A percentile compares a stretch with the other conserved stretches of the same genome.
Conservation (phyloP, 345 rosid genomes). For the Cardamine occulta region DNA sequence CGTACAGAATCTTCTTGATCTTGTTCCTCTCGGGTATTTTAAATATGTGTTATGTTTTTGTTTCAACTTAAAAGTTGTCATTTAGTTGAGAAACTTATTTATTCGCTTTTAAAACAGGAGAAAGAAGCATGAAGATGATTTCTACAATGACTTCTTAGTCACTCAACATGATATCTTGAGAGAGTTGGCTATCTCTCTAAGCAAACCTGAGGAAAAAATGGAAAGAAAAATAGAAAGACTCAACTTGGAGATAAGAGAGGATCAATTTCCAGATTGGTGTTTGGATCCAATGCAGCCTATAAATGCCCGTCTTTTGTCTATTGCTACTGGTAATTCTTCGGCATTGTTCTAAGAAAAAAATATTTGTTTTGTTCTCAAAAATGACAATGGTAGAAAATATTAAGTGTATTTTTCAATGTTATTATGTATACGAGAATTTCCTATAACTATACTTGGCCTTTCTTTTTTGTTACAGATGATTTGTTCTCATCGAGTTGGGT, state of each 20-base stretch:
- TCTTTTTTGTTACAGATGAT: constrained; percentile 53
- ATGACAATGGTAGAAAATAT: too few species aligned
- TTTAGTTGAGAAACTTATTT: constrained; percentile 19
- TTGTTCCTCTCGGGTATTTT: constrained; percentile 47
- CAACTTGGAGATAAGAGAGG: constrained; percentile 40
- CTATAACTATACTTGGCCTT: too few species aligned
- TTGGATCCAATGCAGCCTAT: constrained; percentile 19
- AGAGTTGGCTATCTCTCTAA: constrained; percentile 50
- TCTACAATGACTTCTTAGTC: constrained; percentile 47
- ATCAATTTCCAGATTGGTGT: constrained; percentile 56
- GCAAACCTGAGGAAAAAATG: constrained; percentile 2
- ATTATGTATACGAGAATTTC: background rate
- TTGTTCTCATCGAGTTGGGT: constrained; percentile 51
- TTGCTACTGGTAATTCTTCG: constrained; percentile 46
- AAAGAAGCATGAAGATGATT: constrained; percentile 45
- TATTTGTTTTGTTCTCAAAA: too few species aligned
- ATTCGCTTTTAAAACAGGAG: constrained; percentile 31
- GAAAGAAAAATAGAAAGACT: constrained; percentile 41
- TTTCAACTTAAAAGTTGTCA: background rate
- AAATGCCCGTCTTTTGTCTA: constrained; percentile 49
- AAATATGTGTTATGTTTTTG: background rate
- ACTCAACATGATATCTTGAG: constrained; percentile 63
- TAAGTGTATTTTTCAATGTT: too few species aligned
- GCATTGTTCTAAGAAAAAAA: too few species aligned
- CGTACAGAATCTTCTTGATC: constrained; percentile 47